phyloP scores from a whole-genome alignment of 139 green algal species.

The Chlorella sp. region DNA sequence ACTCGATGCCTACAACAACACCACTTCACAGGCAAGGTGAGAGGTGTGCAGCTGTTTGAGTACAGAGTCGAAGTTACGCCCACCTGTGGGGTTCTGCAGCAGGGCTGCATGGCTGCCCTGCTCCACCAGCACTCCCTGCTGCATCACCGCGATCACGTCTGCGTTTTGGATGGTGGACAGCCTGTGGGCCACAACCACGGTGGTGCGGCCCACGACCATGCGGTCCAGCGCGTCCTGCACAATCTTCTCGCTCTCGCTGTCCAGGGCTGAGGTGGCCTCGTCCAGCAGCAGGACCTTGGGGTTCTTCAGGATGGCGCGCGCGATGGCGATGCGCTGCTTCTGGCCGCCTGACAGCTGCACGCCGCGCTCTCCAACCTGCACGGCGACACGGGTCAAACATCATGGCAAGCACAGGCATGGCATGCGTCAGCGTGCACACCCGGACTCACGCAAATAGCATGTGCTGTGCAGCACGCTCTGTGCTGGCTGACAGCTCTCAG shows the following conservation, averaged over 20 bases:
- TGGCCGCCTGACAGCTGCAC: slow-evolving; percentile 53
- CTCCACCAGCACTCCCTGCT: slow-evolving; percentile 39
- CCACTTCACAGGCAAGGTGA: slow-evolving; percentile 1
- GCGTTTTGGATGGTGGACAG: slow-evolving; percentile 72
- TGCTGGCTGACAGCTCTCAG: too few species aligned
- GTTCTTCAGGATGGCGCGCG: slow-evolving; percentile 80
- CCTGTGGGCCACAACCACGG: slow-evolving; percentile 75
- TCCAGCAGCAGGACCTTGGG: slow-evolving; percentile 64
- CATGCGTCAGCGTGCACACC: too few species aligned
- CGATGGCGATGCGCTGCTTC: slow-evolving; percentile 95
- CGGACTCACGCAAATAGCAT: too few species aligned
- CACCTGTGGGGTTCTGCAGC: slow-evolving; percentile 33
- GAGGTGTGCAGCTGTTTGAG: too few species aligned
- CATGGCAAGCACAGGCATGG: too few species aligned
- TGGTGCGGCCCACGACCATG: slow-evolving; percentile 37
- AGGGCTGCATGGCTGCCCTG: slow-evolving; percentile 58
- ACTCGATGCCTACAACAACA: too few species aligned
- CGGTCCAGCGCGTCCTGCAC: slow-evolving; percentile 45
- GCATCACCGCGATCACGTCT: slow-evolving; percentile 65
- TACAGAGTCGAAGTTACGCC: too few species aligned
- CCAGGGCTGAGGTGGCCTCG: slow-evolving; percentile 77
- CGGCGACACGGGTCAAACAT: too few species aligned
- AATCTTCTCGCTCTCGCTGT: slow-evolving; percentile 63
- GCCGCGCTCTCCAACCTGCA: slow-evolving; percentile 39
- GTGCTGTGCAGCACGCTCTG: too few species aligned